Evolutionary conservation across 805 yeast genomes (phyloP).

Genomic region (Barnettozyma botsteinii): DNA sequence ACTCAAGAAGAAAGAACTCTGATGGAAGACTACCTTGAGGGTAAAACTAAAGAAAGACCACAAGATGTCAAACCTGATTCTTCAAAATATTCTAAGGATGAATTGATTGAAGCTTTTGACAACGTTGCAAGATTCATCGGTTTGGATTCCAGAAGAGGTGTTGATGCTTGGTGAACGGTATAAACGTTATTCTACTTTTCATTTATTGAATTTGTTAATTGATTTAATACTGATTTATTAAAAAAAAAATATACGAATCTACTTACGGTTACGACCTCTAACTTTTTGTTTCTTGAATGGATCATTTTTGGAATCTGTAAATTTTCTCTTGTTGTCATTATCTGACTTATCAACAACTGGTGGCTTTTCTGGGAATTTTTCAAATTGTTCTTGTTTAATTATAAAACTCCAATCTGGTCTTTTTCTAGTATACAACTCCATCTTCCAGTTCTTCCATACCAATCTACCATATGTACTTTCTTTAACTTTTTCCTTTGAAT

Average conservation of each 20-base stretch:
- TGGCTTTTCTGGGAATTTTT: constrained; percentile 35
- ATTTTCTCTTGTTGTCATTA: constrained; percentile 15
- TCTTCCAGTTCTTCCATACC: constrained; percentile 93
- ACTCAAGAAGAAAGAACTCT: constrained; percentile 47
- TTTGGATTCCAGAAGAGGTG: constrained; percentile 45
- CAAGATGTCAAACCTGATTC: constrained; percentile 28
- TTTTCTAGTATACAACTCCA: constrained; percentile 73
- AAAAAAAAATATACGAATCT: neutral
- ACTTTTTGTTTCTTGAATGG: constrained; percentile 22
- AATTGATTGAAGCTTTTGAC: constrained; percentile 49
- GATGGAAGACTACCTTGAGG: constrained; percentile 46
- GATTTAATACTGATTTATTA: neutral
- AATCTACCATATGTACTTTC: constrained; percentile 81
- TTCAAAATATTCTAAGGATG: constrained; percentile 36
- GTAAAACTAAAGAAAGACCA: constrained; percentile 38
- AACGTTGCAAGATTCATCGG: constrained; percentile 69
- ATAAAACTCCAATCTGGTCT: constrained; percentile 76
- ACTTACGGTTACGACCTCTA: constrained; percentile 26
- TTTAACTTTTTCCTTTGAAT: constrained; percentile 62
- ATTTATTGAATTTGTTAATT: neutral
- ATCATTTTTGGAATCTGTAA: constrained; percentile 1
- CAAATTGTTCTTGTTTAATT: constrained; percentile 48
- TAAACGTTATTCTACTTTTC: neutral
- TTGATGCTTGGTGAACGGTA: constrained; percentile 40
- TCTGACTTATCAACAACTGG: constrained; percentile 10